Base-by-base conservation (phyloP, 1,284 basidiomycete genomes). In the Mycena sp. region DNA sequence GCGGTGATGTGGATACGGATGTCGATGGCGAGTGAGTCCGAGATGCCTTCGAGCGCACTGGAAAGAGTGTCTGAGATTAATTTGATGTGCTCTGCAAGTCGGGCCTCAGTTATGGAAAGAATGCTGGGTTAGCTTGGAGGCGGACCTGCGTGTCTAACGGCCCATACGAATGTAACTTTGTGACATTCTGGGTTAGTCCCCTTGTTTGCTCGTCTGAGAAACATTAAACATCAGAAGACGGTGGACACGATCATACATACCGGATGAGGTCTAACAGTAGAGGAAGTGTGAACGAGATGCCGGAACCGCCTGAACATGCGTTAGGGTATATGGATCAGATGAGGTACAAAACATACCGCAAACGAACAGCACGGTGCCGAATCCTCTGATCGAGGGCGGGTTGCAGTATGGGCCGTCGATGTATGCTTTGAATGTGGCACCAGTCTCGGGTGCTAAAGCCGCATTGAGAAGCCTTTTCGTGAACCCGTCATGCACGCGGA, bases 331-430 rank as follows among this genome's bases (percentile, higher is more conserved):
- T 25, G 54, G 26, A 19, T 14, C 2, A 40, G 10, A 38, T 26
- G 28, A 7, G 32, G 12, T 11, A 48, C 44, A 14, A 26, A 21
- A n/a, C n/a, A 69, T 62, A 83, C 84, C 84, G 80, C 62, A 12
- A 40, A 68, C 74, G 55, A 87, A 72, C 19, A 87, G 73, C 3
- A 80, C 78, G 1, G 79, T 81, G 35, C 78, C 74, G 65, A 79
- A 86, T 12, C 76, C 74, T 30, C 76, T 67, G 21, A 86, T 70
- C 44, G 80, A 69, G 2, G 84, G 81, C 0, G 85, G 80, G 16
- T 76, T 71, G 7, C 85, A 83, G 65, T 87, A 87, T 26, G 87
- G 85, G 0, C 85, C 86, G 64, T 87, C 85, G 14, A 88, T 56
- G 56, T 81, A 78, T 10, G 83, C 80, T 40, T 76, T 77, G 54